Base-by-base conservation (phyloP, 1,139 yeast genomes). In the Pichia sp. region DNA sequence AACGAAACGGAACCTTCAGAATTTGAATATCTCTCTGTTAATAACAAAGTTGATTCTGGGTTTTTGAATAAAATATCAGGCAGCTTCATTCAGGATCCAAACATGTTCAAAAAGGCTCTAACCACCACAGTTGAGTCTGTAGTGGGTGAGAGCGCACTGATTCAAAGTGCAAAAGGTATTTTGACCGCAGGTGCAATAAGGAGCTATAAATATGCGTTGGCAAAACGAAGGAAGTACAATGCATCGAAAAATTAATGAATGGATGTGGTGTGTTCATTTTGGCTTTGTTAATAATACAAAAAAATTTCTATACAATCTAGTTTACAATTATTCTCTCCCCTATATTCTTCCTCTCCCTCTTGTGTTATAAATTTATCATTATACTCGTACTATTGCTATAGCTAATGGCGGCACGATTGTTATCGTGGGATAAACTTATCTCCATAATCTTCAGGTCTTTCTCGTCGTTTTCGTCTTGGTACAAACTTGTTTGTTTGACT, bases 141-240 rank as follows among this genome's bases (percentile, higher is more conserved):
- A 0, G 90, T 90, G 9, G 69, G 75, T 32, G 66, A 71, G 54
- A 85, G 95, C 10, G 85, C 95, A 16, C 58, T 83, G 10, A 63
- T 79, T 11, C 98, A 94, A 63, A 79, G 87, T 32, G 55, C 79
- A 27, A 88, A 90, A 60, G 98, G 99, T 0, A 57, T 92, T 4
- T 67, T 85, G 37, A 87, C 95, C 3, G 96, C 97, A 1, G 98
- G 99, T 1, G 46, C 86, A 1, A 59, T 69, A 32, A 84, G 85
- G 59, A 80, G 95, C 23, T 60, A 79, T 40, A 75, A 72, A 53
- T 92, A 92, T 64, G 92, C 95, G 4, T 65, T 76, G 61, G 96
- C 90, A 45, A 92, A 92, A 64, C 73, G 72, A 49, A 52, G 58
- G 49, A 72, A 71, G 52, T 60, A 58, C 44, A 4, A 4, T 9